phyloP scores from a whole-genome alignment of 345 rosid species.

The Citrus glauca region DNA sequence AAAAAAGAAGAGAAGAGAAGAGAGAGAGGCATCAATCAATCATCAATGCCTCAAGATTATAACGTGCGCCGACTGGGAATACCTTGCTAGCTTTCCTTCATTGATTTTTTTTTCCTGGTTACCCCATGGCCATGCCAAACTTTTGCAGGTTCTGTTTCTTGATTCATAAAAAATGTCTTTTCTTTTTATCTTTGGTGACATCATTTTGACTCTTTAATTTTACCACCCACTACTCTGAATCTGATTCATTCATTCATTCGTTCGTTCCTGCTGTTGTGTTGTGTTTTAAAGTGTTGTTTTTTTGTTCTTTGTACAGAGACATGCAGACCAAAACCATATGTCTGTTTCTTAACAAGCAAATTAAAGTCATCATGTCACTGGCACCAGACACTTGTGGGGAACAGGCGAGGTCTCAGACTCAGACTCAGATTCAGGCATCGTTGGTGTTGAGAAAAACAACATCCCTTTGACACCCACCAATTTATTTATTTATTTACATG shows the following conservation, averaged over 20 bases:
- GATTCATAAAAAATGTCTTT: conserved; percentile 5
- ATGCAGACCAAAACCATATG: not conserved
- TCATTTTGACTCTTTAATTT: conserved; percentile 11
- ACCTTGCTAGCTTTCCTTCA: too few relatives aligned
- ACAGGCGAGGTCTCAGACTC: conserved; percentile 21
- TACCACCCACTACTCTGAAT: too few relatives aligned
- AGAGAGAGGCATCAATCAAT: too few relatives aligned
- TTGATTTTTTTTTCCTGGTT: too few relatives aligned
- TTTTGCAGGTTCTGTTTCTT: not conserved
- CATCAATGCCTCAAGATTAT: conserved; percentile 1
- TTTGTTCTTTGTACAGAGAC: not conserved
- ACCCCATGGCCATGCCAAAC: too few relatives aligned
- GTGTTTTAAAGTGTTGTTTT: conserved; percentile 1
- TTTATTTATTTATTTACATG: too few relatives aligned
- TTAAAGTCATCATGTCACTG: conserved; percentile 23
- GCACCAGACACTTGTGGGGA: conserved; percentile 31
- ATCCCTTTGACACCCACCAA: not conserved
- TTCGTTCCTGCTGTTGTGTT: not conserved
- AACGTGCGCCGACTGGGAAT: conserved; percentile 13
- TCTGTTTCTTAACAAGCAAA: conserved; percentile 24
- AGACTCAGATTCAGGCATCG: too few relatives aligned
- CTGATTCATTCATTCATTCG: not conserved
- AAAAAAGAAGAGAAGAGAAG: too few relatives aligned
- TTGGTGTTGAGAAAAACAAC: conserved; percentile 20
- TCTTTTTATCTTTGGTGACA: conserved; percentile 9